These are phyloP conservation scores for Tylopilus subfusipes DNA, from an alignment of 768 basidiomycete species.

Conservation along the genomic window DNA sequence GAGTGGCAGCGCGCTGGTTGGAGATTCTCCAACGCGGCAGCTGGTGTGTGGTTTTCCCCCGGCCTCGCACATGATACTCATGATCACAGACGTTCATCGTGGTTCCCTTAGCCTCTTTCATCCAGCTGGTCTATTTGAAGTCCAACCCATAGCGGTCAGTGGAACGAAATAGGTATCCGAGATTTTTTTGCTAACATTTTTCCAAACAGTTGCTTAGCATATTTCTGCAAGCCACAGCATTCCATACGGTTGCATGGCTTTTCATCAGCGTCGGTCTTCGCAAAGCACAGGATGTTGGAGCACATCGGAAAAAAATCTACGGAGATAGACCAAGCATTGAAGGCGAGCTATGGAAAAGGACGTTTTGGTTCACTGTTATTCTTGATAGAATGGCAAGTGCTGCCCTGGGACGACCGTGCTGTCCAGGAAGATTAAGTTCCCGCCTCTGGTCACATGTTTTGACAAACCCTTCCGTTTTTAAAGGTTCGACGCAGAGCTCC, in stretches of 20 bases:
- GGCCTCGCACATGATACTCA: slow-evolving; percentile 1
- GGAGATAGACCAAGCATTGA: slow-evolving; percentile 44
- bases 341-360: slow-evolving; percentile 74
- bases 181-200: slow-evolving; percentile 7
- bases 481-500: slow-evolving; percentile 81
- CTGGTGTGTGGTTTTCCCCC: slow-evolving; percentile 36
- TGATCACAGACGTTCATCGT: slow-evolving; percentile 46
- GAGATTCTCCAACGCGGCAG: slow-evolving; percentile 55
- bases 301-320: slow-evolving; percentile 64
- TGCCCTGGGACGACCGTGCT: slow-evolving; percentile 52
- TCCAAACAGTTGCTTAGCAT: slow-evolving; percentile 46
- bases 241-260: slow-evolving; percentile 52
- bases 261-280: slow-evolving; percentile 51
- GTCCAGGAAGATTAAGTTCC: slow-evolving; percentile 59
- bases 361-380: slow-evolving; percentile 67
- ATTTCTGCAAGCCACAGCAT: slow-evolving; percentile 50
- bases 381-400: slow-evolving; percentile 57
- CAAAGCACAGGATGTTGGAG: slow-evolving; percentile 74
- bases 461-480: slow-evolving; percentile 12
- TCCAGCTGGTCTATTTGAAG: slow-evolving; percentile 58
- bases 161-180: slow-evolving; percentile 2
- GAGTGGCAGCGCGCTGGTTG: slow-evolving; percentile 58
- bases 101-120: slow-evolving; percentile 49
- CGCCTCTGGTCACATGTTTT: not conserved
- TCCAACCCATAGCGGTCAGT: slow-evolving; percentile 54